Evolutionary conservation across 768 basidiomycete genomes (phyloP), one percentile per base, ranked within the genome.

Genomic region (Suillus alpinus): DNA sequence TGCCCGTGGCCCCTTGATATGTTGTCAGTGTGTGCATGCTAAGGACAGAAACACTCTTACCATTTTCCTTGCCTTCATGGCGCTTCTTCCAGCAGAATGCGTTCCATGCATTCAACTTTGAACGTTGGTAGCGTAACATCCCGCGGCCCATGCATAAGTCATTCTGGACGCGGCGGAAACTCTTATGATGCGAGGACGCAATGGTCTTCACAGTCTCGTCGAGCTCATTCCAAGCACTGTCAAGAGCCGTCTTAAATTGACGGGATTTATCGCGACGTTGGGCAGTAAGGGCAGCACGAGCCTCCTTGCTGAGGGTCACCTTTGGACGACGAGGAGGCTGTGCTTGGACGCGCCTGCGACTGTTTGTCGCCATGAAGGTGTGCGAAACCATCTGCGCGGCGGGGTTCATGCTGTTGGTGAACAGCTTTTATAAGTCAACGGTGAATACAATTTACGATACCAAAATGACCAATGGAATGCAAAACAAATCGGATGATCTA

Each of bases 61-160:
- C 18, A 3, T 47, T 47, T 0, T 29, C 46, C n/a, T 29, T 29
- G 6, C 46, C 10, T 46, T 49, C 34, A 31, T 36, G 23, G 32
- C 31, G 13, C 43, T 59, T 59, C 51, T 62, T 62, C 62, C 58
- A 62, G 23, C 41, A 62, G 52, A 62, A 62, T 2, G 52, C 12
- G 26, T 62, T 62, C 58, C 62, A 62, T 8, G 16, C 18, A 16
- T 29, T 59, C 9, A 40, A 5, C 51, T 55, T 58, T 1, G 56
- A 40, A 5, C 36, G 4, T 40, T 58, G 55, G 20, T 26, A 52
- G 29, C n/a, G 13, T 36, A 40, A 43, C 5, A 50, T 23, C 12
- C 12, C 46, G 0, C 32, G 49, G 6, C 57, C 47, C 29, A 62
- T 39, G 40, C 58, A 56, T 2, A 63, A 31, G n/a, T 63, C 41